Percentiles rank a stretch among this genome's conserved stretches.
These are phyloP conservation scores for Neofusicoccum kwambonambiense DNA, from an alignment of 2,329 filamentous ascomycete species.

Conservation along the genomic window DNA sequence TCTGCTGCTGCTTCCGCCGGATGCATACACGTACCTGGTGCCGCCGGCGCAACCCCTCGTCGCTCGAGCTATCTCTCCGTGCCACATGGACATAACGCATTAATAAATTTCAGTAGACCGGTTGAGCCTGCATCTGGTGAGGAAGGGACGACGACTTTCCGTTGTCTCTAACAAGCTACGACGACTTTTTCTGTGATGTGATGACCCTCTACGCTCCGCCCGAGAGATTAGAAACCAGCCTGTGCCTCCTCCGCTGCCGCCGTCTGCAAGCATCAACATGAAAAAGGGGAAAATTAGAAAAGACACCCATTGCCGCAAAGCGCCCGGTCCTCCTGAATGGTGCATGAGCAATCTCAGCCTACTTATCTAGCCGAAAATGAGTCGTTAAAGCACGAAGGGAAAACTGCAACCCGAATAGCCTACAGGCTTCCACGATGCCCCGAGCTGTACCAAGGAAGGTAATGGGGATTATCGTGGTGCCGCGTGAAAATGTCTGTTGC, in stretches of 20 bases:
- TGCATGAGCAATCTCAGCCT: conserved; percentile 19
- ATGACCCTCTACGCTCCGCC: conserved; percentile 18
- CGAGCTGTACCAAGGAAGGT: conserved; percentile 12
- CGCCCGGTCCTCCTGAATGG: conserved; percentile 19
- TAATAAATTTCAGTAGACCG: conserved; percentile 15
- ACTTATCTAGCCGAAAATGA: conserved; percentile 16
- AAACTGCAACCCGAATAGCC: conserved; percentile 17
- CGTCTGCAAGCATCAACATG: conserved; percentile 18
- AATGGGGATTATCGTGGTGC: conserved; percentile 17
- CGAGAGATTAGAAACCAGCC: conserved; percentile 18
- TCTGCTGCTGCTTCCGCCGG: background rate
- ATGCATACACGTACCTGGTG: background rate
- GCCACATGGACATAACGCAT: conserved; percentile 6
- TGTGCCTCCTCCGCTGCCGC: conserved; percentile 16
- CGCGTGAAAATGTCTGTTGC: conserved; percentile 16
- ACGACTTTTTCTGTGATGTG: conserved; percentile 17
- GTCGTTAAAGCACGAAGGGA: conserved; percentile 17
- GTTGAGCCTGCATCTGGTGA: conserved; percentile 13
- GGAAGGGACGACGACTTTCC: conserved; percentile 11
- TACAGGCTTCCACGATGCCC: conserved; percentile 12
- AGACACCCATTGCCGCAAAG: conserved; percentile 18
- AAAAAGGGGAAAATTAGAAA: conserved; percentile 15
- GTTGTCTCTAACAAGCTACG: conserved; percentile 18
- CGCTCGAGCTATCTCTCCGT: background rate
- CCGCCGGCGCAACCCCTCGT: background rate